Conservation (phyloP, 129 eudicot species). For the Solidago caesia region DNA sequence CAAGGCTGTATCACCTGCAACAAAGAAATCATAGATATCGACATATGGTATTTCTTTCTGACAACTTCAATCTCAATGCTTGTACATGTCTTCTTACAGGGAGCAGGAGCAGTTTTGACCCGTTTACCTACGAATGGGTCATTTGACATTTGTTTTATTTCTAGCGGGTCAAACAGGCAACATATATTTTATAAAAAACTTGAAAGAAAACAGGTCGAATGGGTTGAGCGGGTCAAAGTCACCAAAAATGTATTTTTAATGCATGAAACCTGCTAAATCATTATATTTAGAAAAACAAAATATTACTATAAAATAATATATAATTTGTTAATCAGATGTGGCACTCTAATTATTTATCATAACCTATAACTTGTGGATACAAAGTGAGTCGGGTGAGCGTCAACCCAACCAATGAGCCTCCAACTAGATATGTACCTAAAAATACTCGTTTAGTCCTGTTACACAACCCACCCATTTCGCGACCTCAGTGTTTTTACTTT, state of each 20-base stretch:
- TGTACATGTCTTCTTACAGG: neutral
- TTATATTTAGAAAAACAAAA: neutral
- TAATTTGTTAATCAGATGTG: neutral
- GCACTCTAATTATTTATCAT: neutral
- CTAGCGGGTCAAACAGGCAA: neutral
- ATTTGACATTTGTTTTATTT: neutral
- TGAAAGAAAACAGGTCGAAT: neutral
- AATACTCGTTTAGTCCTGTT: neutral
- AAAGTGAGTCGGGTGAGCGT: neutral
- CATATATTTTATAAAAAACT: neutral
- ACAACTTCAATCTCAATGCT: neutral
- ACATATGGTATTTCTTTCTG: constrained; percentile 51
- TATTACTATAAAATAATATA: neutral
- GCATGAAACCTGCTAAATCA: no score
- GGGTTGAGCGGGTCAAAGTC: neutral
- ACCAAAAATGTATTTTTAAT: neutral
- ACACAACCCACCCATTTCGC: neutral
- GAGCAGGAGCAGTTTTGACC: neutral
- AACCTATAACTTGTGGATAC: no score
- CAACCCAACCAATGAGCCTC: no score
- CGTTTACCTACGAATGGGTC: neutral
- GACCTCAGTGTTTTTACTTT: neutral
- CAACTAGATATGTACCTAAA: neutral
- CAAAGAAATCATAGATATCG: constrained; percentile 46
- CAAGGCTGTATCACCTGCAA: constrained; percentile 45